Percentiles rank a stretch among this genome's conserved stretches.
Conservation (phyloP, 73 alveolate genomes). For the Durusdinium trenchii region DNA sequence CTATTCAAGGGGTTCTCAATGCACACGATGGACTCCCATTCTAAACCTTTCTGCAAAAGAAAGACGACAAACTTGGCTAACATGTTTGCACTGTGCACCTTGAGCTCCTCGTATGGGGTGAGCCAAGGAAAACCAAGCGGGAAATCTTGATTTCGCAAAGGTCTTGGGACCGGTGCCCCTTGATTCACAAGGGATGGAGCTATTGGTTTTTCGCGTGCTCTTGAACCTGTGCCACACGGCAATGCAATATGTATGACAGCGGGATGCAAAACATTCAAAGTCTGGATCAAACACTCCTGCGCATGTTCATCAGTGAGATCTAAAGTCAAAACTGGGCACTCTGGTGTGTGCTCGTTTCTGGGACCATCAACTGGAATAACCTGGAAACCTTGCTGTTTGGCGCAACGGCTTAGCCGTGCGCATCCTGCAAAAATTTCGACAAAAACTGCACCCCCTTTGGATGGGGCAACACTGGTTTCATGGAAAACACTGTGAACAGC, state of each 20-base stretch:
- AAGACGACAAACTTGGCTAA: background rate
- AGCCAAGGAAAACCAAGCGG: background rate
- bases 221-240: background rate
- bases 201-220: background rate
- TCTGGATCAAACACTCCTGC: background rate
- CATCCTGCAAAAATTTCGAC: background rate
- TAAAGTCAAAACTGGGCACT: no score
- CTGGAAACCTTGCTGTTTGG: no score
- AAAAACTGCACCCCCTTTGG: background rate
- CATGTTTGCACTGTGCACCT: background rate
- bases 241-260: background rate
- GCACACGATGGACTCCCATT: background rate
- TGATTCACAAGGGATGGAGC: background rate
- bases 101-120: background rate
- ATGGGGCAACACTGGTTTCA: background rate
- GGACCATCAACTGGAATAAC: background rate
- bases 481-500: no score
- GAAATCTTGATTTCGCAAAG: background rate
- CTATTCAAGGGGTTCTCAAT: background rate
- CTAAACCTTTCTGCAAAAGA: background rate
- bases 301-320: background rate
- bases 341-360: no score
- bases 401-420: no score
- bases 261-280: background rate
- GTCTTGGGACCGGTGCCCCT: background rate